Conservation (phyloP, 1,284 basidiomycete species). For the Singerocomus inundabilis region DNA sequence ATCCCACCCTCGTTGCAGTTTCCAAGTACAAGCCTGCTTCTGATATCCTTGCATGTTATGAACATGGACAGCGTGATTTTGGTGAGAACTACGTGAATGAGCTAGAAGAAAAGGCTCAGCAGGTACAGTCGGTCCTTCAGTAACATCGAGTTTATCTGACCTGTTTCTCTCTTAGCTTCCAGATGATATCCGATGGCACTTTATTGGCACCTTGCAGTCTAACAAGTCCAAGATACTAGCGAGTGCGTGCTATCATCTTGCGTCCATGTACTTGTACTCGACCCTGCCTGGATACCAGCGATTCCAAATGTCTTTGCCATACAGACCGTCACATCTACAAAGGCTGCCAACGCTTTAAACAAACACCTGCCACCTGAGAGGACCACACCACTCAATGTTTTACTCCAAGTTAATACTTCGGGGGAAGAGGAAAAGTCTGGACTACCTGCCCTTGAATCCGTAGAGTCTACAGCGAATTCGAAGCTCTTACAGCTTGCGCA, state of each 20-base stretch:
- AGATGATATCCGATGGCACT: slow-evolving; percentile 89
- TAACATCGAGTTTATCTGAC: background rate
- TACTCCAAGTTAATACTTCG: slow-evolving; percentile 94
- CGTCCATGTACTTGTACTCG: slow-evolving; percentile 1
- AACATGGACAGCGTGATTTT: slow-evolving; percentile 84
- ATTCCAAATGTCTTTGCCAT: slow-evolving; percentile 89
- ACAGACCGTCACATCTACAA: slow-evolving; percentile 88
- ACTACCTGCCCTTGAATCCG: slow-evolving; percentile 50
- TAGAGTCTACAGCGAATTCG: slow-evolving; percentile 27
- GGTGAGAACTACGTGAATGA: slow-evolving; percentile 99
- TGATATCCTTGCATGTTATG: slow-evolving; percentile 82
- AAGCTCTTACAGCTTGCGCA: slow-evolving; percentile 69
- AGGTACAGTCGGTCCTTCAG: slow-evolving; percentile 45
- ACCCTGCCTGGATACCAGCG: slow-evolving; percentile 42
- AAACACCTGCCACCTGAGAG: slow-evolving; percentile 63
- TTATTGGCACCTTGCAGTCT: slow-evolving; percentile 92
- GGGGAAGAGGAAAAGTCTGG: slow-evolving; percentile 91
- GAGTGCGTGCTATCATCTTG: slow-evolving; percentile 40
- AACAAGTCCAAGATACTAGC: slow-evolving; percentile 95
- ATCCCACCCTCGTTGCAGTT: slow-evolving; percentile 74
- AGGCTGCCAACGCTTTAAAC: slow-evolving; percentile 83
- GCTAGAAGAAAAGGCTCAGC: slow-evolving; percentile 82
- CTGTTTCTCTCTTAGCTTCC: slow-evolving; percentile 58
- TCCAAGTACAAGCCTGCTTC: slow-evolving; percentile 93
- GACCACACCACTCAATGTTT: slow-evolving; percentile 53